phyloP scores from a whole-genome alignment of 805 yeast species.

The Metschnikowia proteae region DNA sequence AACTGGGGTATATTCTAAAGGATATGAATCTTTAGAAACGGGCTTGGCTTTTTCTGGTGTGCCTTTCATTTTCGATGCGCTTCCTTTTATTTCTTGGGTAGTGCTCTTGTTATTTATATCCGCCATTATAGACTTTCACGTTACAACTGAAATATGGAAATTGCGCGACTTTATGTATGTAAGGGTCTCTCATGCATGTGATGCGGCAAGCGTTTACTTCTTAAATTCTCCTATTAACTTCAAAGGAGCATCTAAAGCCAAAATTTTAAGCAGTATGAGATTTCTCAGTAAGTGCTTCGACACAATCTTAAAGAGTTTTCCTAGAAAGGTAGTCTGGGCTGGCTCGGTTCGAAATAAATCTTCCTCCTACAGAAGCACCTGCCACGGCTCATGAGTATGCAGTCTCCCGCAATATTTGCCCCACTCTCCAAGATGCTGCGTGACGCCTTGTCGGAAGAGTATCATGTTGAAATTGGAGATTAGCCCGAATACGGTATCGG shows the following conservation, averaged over 20 bases:
- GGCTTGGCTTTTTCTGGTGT: neutral
- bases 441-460: neutral
- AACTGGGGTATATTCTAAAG: constrained; percentile 42
- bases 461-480: constrained; percentile 14
- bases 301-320: no score
- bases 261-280: neutral
- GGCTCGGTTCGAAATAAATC: neutral
- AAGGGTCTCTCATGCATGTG: neutral
- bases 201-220: neutral
- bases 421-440: neutral
- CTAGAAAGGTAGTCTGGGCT: no score
- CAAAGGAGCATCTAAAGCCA: neutral
- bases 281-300: no score
- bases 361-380: neutral
- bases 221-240: neutral
- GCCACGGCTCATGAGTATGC: neutral
- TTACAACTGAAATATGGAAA: neutral
- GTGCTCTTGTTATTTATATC: neutral
- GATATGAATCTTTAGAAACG: neutral
- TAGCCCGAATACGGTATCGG: constrained; percentile 6
- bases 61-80: neutral
- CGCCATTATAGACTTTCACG: neutral
- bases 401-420: constrained; percentile 2
- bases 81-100: neutral
- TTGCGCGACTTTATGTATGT: constrained; percentile 1